A percentile compares a stretch with the other conserved stretches of the same genome.
phyloP scores from a whole-genome alignment of 352 stramenopile species.

The Phytophthora pini region DNA sequence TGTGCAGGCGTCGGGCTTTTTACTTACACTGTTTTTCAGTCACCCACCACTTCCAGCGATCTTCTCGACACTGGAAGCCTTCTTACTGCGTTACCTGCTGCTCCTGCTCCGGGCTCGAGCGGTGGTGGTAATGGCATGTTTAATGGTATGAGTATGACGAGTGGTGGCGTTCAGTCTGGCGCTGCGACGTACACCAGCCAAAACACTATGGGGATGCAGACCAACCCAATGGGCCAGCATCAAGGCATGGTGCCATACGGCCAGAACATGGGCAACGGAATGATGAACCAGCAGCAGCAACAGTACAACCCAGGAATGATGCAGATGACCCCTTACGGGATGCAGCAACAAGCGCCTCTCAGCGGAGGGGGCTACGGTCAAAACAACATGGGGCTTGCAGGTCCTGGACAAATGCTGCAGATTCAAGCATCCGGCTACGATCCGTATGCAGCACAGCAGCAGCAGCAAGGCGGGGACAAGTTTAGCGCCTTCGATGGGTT shows the following conservation, averaged over 20 bases:
- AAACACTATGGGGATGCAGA: conserved; percentile 43
- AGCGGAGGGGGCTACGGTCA: conserved; percentile 48
- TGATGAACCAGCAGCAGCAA: conserved; percentile 49
- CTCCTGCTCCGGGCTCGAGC: conserved; percentile 31
- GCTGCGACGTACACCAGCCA: conserved; percentile 49
- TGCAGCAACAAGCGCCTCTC: conserved; percentile 62
- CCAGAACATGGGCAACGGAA: conserved; percentile 43
- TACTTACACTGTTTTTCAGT: conserved; percentile 11
- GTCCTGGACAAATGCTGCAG: conserved; percentile 71
- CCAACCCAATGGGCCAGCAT: conserved; percentile 29
- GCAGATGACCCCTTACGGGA: conserved; percentile 83
- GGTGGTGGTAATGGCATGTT: conserved; percentile 55
- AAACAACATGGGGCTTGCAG: conserved; percentile 51
- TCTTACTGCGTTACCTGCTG: conserved; percentile 48
- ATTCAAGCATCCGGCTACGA: conserved; percentile 69
- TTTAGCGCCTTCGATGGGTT: conserved; percentile 86
- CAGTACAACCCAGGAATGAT: conserved; percentile 68
- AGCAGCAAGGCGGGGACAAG: conserved; percentile 63
- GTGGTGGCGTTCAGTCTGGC: conserved; percentile 26
- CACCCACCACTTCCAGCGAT: conserved; percentile 38
- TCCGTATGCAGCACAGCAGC: conserved; percentile 58
- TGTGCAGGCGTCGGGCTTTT: not conserved
- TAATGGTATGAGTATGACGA: conserved; percentile 70
- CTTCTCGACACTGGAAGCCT: conserved; percentile 60
- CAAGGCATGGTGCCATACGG: conserved; percentile 42